Percentiles rank a stretch among this genome's conserved stretches.
phyloP scores from a whole-genome alignment of 768 basidiomycete species.

The Cyclocybe cylindracea region DNA sequence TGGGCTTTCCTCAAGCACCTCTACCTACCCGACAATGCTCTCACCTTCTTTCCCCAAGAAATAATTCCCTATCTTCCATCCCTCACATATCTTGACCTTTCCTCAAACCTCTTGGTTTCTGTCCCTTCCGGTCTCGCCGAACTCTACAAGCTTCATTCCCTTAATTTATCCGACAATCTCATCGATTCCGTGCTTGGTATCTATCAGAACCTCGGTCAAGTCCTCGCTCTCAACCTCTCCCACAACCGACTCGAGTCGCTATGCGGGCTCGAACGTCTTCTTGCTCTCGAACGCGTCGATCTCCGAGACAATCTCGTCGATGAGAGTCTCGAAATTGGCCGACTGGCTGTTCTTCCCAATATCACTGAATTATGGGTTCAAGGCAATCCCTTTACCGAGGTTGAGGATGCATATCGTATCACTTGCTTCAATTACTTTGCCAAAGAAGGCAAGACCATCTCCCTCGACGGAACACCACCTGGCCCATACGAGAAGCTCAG shows the following conservation, averaged over 20 bases:
- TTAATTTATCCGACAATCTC: slow-evolving; percentile 97
- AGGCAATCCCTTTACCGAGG: slow-evolving; percentile 79
- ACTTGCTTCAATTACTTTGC: slow-evolving; percentile 83
- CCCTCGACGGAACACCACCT: slow-evolving; percentile 74
- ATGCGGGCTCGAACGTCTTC: slow-evolving; percentile 90
- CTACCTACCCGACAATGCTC: slow-evolving; percentile 75
- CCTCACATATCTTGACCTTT: slow-evolving; percentile 83
- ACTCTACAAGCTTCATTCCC: slow-evolving; percentile 81
- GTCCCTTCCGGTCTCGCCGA: slow-evolving; percentile 76
- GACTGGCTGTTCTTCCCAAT: slow-evolving; percentile 78
- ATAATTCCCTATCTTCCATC: slow-evolving; percentile 67
- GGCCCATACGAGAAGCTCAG: slow-evolving; percentile 71
- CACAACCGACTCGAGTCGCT: slow-evolving; percentile 92
- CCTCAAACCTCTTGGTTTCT: slow-evolving; percentile 87
- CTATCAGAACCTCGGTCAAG: slow-evolving; percentile 75
- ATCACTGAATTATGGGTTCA: slow-evolving; percentile 81
- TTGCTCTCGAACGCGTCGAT: slow-evolving; percentile 83
- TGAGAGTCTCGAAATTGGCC: slow-evolving; percentile 83
- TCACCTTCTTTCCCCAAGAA: slow-evolving; percentile 78
- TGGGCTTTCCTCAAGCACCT: slow-evolving; percentile 81
- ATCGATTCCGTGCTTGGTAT: slow-evolving; percentile 94
- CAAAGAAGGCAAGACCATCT: slow-evolving; percentile 77
- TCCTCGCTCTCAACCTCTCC: slow-evolving; percentile 78
- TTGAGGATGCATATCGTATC: slow-evolving; percentile 73
- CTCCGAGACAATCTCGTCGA: slow-evolving; percentile 77